Conservation (phyloP, 305 asterid genomes). For the Fraxinus nigra region DNA sequence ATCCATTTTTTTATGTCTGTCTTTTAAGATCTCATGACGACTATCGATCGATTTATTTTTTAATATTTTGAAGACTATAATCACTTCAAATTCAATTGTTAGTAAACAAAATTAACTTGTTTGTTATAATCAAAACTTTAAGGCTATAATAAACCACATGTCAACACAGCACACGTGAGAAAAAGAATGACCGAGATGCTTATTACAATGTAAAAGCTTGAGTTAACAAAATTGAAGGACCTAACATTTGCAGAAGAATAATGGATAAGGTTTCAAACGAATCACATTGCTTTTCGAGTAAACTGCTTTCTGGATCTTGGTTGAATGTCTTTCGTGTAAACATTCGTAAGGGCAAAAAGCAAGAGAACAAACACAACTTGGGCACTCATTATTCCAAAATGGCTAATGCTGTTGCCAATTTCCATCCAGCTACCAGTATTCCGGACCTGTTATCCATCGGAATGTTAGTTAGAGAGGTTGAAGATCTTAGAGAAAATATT, state of each 20-base stretch:
- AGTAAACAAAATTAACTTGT: too few species aligned
- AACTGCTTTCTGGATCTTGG: conserved; percentile 43
- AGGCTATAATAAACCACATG: too few species aligned
- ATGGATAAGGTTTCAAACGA: not conserved
- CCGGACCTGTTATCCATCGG: conserved; percentile 48
- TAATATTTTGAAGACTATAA: too few species aligned
- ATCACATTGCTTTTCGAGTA: conserved; percentile 61
- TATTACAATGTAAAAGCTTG: not conserved
- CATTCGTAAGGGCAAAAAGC: conserved; percentile 69
- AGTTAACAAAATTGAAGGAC: not conserved
- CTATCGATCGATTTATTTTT: too few species aligned
- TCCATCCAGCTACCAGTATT: conserved; percentile 99
- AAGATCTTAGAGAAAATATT: not conserved
- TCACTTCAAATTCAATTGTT: too few species aligned
- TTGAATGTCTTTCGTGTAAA: conserved; percentile 75
- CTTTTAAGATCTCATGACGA: too few species aligned
- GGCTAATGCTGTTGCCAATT: conserved; percentile 96
- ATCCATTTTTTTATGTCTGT: too few species aligned
- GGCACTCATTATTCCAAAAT: conserved; percentile 98
- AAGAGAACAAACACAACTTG: conserved; percentile 87
- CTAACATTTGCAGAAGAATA: not conserved
- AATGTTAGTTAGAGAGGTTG: not conserved
- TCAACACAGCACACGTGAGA: not conserved
- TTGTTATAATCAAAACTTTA: too few species aligned
- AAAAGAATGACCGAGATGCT: not conserved